Conservation (phyloP, 257 asterid genomes). For the Vinca minor region DNA sequence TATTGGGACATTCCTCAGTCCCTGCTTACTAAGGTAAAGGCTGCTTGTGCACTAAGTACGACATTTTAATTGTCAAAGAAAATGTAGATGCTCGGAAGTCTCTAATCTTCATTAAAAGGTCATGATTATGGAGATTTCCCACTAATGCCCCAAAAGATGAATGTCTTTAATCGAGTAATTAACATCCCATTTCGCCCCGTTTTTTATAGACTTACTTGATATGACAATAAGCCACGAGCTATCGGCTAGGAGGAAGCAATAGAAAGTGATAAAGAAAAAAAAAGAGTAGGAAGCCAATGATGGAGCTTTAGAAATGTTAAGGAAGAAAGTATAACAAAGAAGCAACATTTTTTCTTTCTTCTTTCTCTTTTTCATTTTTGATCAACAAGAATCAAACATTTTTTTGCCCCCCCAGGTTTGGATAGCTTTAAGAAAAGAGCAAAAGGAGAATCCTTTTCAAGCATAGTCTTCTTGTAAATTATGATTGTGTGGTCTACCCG, state of each 20-base stretch:
- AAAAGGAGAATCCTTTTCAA: slow-evolving; percentile 5
- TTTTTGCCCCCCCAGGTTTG: background rate
- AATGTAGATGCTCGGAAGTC: background rate
- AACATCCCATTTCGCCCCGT: background rate
- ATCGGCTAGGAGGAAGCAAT: background rate
- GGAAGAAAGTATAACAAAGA: slow-evolving; percentile 9
- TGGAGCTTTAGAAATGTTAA: slow-evolving; percentile 10
- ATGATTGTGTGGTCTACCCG: slow-evolving; percentile 8
- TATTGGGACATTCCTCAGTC: no score
- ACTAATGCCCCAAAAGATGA: background rate
- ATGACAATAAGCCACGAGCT: background rate
- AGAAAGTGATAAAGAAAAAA: slow-evolving; percentile 9
- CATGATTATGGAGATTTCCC: background rate
- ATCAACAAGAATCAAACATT: background rate
- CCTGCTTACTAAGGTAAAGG: no score
- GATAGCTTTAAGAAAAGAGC: slow-evolving; percentile 3
- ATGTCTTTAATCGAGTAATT: background rate
- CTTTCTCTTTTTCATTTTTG: background rate
- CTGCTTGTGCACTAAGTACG: no score
- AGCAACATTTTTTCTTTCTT: slow-evolving; percentile 2
- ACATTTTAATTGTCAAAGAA: no score
- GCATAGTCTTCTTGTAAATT: background rate
- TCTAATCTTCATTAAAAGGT: background rate
- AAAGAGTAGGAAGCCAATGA: slow-evolving; percentile 4
- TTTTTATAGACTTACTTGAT: background rate